Evolutionary conservation across 1,284 basidiomycete genomes (phyloP), one percentile per base, ranked within the genome.

Genomic region (Leccinum colubrinum): DNA sequence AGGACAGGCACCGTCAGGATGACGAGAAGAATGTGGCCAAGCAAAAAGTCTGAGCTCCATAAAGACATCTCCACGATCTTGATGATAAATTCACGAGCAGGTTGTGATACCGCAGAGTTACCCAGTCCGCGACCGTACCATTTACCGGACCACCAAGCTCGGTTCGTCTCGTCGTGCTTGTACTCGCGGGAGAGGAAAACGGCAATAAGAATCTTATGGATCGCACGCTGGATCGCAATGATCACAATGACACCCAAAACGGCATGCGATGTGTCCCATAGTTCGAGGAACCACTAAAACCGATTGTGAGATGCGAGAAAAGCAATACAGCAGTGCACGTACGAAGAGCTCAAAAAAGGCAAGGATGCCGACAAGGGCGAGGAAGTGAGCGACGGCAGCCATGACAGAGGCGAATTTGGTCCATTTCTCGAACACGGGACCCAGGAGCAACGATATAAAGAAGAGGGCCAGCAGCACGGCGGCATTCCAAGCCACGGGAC

Each of bases 81-180:
- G 80, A 98, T 95, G 63, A 98, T 86, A 74, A 92, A 97, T 81
- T 98, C 95, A 75, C 95, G 90, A 63, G 93, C 94, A 51, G 95
- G 95, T 74, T 97, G 95, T 43, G 93, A 95, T 75, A 95, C 89
- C 50, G 93, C 94, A 55, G 93, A 91, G 27, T 83, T 83, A 50
- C 95, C 96, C 35, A 97, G 81, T 48, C 94, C 93, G 61, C 94
- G 85, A 57, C 95, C 94, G 73, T 95, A 96, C 95, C 95, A 97
- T 77, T 95, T 93, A 74, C 95, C 95, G n/a, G 94, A 95, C 95
- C 95, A 98, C 95, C 95, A 98, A 7, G 95, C 95, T 64, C 93
- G 83, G 79, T 98, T 97, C 17, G 94, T 95, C 80, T 97, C 95
- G 73, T 98, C 96, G 74, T 96, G 93, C 80, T 97, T 97, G 82